A percentile compares a stretch with the other conserved stretches of the same genome.
These are phyloP conservation scores for Xylaria sp. DNA, from an alignment of 495 filamentous ascomycete genomes.

Conservation along the genomic window DNA sequence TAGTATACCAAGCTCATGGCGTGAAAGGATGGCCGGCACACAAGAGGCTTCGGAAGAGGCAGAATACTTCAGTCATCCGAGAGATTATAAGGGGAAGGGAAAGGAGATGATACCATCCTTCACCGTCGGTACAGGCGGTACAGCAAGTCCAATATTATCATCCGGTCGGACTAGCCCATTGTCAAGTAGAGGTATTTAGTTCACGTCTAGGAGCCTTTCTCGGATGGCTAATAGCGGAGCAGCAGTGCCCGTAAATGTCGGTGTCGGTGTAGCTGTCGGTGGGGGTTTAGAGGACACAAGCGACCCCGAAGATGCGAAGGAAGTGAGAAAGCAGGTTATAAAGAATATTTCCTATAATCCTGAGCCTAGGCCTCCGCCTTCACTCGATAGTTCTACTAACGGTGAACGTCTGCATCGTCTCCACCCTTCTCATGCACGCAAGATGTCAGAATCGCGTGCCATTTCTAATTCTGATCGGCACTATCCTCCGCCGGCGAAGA, in stretches of 20 bases:
- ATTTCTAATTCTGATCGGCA: constrained; percentile 30
- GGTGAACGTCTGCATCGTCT: constrained; percentile 29
- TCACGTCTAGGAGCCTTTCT: constrained; percentile 26
- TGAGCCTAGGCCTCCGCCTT: constrained; percentile 18
- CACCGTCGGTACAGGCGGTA: constrained; percentile 15
- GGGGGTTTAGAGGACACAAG: constrained; percentile 27
- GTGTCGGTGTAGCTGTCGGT: constrained; percentile 24
- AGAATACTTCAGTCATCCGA: constrained; percentile 28
- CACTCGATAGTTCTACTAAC: constrained; percentile 22
- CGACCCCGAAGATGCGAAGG: constrained; percentile 31
- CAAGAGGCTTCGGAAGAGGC: constrained; percentile 27
- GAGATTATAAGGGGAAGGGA: constrained; percentile 36
- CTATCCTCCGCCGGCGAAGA: constrained; percentile 39
- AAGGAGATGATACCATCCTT: constrained; percentile 28
- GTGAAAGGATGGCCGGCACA: constrained; percentile 28
- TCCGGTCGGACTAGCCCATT: constrained; percentile 29
- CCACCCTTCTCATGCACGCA: constrained; percentile 30
- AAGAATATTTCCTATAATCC: constrained; percentile 24
- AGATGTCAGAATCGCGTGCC: constrained; percentile 25
- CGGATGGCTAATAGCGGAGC: constrained; percentile 30
- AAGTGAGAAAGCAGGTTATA: constrained; percentile 25
- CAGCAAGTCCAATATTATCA: constrained; percentile 24
- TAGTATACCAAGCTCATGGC: constrained; percentile 45
- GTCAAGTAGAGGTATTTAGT: constrained; percentile 32
- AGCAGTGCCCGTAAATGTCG: constrained; percentile 26